Evolutionary conservation across 805 yeast species (phyloP).

Genomic region (Nakazawaea ambrosiae): DNA sequence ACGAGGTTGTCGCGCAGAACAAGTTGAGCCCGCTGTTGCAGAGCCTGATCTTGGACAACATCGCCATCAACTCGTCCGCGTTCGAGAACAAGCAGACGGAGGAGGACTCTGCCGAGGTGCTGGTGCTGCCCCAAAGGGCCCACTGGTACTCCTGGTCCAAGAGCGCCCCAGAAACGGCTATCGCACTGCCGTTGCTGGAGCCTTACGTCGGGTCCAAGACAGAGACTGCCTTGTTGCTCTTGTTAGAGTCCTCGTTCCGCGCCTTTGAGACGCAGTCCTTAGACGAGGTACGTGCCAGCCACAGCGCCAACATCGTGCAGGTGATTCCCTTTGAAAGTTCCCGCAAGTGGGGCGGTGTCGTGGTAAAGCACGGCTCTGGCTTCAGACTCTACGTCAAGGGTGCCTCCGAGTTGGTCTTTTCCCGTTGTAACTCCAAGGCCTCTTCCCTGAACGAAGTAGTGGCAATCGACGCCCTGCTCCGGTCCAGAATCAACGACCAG

Average conservation of each 20-base stretch:
- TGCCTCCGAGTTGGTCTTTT: conserved; percentile 84
- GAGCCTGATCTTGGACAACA: conserved; percentile 40
- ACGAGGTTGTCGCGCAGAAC: neutral
- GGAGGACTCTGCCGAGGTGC: conserved; percentile 5
- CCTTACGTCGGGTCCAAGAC: conserved; percentile 89
- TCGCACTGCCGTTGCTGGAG: conserved; percentile 28
- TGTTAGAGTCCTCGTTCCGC: conserved; percentile 55
- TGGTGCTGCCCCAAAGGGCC: conserved; percentile 7
- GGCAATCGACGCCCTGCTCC: conserved; percentile 23
- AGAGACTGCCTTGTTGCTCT: conserved; percentile 75
- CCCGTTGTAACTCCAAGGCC: conserved; percentile 41
- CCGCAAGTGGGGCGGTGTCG: conserved; percentile 87
- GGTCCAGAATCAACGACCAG: conserved; percentile 21
- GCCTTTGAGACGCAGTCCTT: conserved; percentile 36
- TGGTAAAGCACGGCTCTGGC: conserved; percentile 41
- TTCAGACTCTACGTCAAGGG: conserved; percentile 78
- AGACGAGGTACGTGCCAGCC: conserved; percentile 34
- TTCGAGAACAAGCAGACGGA: conserved; percentile 58
- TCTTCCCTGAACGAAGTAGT: conserved; percentile 23
- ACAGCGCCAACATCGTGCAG: conserved; percentile 45
- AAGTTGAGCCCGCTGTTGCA: conserved; percentile 17
- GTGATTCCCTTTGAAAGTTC: conserved; percentile 87
- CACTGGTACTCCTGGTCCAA: conserved; percentile 12
- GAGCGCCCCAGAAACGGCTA: conserved; percentile 1
- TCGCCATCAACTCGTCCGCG: conserved; percentile 80